These are phyloP conservation scores for Neobulgaria alba DNA, from an alignment of 2,329 filamentous ascomycete genomes.

Conservation along the genomic window DNA sequence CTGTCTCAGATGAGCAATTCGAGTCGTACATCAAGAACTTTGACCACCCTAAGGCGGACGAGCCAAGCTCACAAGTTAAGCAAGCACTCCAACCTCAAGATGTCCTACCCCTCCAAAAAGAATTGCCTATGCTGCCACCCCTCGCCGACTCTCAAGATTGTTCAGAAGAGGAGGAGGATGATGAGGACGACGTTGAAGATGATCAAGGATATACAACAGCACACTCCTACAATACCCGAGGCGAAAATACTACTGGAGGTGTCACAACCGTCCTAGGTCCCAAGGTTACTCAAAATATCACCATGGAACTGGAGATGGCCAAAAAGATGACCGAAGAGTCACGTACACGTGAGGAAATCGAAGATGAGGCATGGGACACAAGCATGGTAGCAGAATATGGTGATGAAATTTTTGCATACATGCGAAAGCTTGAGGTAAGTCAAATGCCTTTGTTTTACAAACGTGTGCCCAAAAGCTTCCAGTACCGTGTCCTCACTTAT, in stretches of 20 bases:
- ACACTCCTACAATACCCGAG: slow-evolving; percentile 66
- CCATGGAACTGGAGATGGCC: slow-evolving; percentile 64
- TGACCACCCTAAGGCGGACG: not conserved
- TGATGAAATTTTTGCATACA: slow-evolving; percentile 91
- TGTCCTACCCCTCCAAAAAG: too few species aligned
- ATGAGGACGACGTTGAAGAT: slow-evolving; percentile 61
- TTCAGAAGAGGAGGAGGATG: slow-evolving; percentile 48
- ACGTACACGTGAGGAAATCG: slow-evolving; percentile 60
- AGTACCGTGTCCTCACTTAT: slow-evolving; percentile 10
- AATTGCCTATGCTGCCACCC: slow-evolving; percentile 20
- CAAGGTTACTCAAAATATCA: slow-evolving; percentile 56
- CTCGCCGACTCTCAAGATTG: slow-evolving; percentile 56
- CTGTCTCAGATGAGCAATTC: slow-evolving; percentile 1
- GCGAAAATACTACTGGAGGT: slow-evolving; percentile 62
- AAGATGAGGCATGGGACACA: slow-evolving; percentile 86
- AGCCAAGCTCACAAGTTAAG: too few species aligned
- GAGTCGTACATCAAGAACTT: slow-evolving; percentile 6
- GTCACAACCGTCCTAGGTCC: slow-evolving; percentile 62
- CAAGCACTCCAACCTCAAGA: too few species aligned
- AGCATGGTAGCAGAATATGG: slow-evolving; percentile 98
- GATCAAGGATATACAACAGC: slow-evolving; percentile 68
- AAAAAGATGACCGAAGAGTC: slow-evolving; percentile 23
- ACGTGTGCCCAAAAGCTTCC: too few species aligned
- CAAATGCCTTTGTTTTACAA: not conserved
- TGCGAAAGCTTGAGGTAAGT: slow-evolving; percentile 75